Evolutionary conservation across 352 stramenopile genomes (phyloP).

Genomic region (Globisporangium cederbergense): DNA sequence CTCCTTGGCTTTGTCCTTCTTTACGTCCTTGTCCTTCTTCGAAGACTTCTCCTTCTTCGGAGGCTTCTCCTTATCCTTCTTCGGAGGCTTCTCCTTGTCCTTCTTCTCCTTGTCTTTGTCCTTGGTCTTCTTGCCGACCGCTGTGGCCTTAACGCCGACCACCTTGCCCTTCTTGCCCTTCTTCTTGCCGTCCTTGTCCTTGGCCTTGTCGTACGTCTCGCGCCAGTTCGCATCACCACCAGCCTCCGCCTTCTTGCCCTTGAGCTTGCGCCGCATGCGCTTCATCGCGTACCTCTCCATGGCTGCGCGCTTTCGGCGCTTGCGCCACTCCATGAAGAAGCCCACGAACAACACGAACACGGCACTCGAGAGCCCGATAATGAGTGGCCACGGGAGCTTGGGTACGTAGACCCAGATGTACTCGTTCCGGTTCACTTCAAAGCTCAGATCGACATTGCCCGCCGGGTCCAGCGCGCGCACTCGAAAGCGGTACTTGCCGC

Average conservation of each 20-base stretch:
- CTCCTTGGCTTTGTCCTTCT: background rate
- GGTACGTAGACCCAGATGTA: constrained; percentile 92
- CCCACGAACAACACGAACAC: constrained; percentile 73
- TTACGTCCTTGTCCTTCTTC: background rate
- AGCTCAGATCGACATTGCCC: constrained; percentile 90
- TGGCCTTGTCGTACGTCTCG: constrained; percentile 65
- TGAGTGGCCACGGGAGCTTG: constrained; percentile 86
- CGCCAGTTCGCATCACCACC: constrained; percentile 66
- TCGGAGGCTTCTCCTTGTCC: too few species aligned
- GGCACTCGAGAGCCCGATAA: constrained; percentile 75
- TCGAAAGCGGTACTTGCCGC: constrained; percentile 90
- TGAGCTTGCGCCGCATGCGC: constrained; percentile 92
- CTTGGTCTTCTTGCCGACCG: constrained; percentile 18
- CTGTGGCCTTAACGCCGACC: constrained; percentile 17
- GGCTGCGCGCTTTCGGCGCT: constrained; percentile 85
- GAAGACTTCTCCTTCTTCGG: constrained; percentile 13
- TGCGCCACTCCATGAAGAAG: constrained; percentile 90
- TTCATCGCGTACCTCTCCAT: constrained; percentile 95
- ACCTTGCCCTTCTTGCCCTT: constrained; percentile 31
- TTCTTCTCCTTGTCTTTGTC: constrained; percentile 18
- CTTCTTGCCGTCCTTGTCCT: constrained; percentile 32
- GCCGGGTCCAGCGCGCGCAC: constrained; percentile 87
- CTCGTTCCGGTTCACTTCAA: constrained; percentile 84
- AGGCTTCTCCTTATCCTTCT: constrained; percentile 19
- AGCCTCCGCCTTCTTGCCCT: constrained; percentile 60